phyloP scores from a whole-genome alignment of 2,329 filamentous ascomycete genomes.

The Hypoxylon sp. region DNA sequence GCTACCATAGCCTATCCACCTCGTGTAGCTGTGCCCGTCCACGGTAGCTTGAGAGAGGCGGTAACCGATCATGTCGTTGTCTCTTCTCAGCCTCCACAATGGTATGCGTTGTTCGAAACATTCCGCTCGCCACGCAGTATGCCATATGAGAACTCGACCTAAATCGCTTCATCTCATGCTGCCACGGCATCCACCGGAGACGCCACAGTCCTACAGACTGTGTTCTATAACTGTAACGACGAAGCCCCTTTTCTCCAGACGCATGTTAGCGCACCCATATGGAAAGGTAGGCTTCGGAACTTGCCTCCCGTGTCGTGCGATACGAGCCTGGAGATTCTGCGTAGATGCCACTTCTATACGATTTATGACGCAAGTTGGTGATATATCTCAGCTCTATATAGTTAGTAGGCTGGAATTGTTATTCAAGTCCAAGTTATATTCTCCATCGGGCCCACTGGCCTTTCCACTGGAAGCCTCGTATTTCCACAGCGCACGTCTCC shows the following conservation, averaged over 20 bases:
- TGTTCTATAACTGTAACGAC: not conserved
- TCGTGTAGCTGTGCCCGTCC: not conserved
- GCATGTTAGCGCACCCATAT: conserved; percentile 3
- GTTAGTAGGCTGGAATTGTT: conserved; percentile 7
- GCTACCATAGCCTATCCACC: not conserved
- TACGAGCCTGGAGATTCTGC: conserved; percentile 12
- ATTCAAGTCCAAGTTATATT: not conserved
- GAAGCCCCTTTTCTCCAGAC: not conserved
- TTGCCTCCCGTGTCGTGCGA: not conserved
- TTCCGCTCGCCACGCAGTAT: conserved; percentile 14
- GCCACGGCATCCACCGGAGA: conserved; percentile 1
- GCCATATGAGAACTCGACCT: conserved; percentile 10
- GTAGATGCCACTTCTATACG: conserved; percentile 1
- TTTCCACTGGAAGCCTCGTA: conserved; percentile 31
- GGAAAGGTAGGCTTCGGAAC: conserved; percentile 2
- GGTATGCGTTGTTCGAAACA: conserved; percentile 13
- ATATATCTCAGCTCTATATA: conserved; percentile 16
- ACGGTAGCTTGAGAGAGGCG: not conserved
- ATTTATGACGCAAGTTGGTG: conserved; percentile 20
- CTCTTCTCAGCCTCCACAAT: not conserved
- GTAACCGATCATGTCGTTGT: conserved; percentile 8
- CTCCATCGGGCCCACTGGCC: conserved; percentile 5
- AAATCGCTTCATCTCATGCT: not conserved
- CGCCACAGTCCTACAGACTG: conserved; percentile 4
- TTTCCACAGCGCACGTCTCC: not conserved